Evolutionary conservation across 352 stramenopile species (phyloP), one percentile per base, ranked within the genome.

Genomic region (Proteromonas lacertae): DNA sequence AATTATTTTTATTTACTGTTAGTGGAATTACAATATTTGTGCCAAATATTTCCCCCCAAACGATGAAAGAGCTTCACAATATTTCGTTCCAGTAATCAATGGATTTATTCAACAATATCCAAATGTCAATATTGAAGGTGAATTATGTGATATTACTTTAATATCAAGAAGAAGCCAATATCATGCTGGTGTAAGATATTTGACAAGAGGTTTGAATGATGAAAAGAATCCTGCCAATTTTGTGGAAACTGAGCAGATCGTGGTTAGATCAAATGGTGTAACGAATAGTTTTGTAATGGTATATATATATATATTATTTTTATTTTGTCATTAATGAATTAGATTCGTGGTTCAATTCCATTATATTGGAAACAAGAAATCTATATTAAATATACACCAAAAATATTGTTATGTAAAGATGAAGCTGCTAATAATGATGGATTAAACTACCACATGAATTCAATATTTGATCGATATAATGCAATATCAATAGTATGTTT

Each of bases 261-360:
- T 74, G 29, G 25, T 22, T 37, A 25, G 22, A n/a, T 13, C 37
- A 6, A 21, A 42, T 33, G 22, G 24, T 34, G 57, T 52, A 40
- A 46, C 50, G 16, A 51, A 72, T 36, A 77, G 62, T 37, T 76
- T 78, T 49, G 64, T 88, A n/a, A n/a, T n/a, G n/a, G n/a, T n/a
- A n/a, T n/a, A n/a, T n/a, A n/a, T n/a, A n/a, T n/a, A n/a, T n/a
- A n/a, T n/a, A n/a, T n/a, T n/a, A n/a, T n/a, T n/a, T n/a, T n/a
- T n/a, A n/a, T n/a, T n/a, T n/a, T n/a, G n/a, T n/a, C n/a, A n/a
- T n/a, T n/a, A n/a, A n/a, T n/a, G n/a, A n/a, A 87, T 17, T 72
- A 93, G 52, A 87, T 81, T 24, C 69, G 81, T 12, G 81, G 81
- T 21, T 91, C 72, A n/a, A 90, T 94, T 35, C 81, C 81, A 14